Percentiles rank a stretch among this genome's conserved stretches.
These are phyloP conservation scores for Penicillium daleae DNA, from an alignment of 495 filamentous ascomycete genomes.

Conservation along the genomic window DNA sequence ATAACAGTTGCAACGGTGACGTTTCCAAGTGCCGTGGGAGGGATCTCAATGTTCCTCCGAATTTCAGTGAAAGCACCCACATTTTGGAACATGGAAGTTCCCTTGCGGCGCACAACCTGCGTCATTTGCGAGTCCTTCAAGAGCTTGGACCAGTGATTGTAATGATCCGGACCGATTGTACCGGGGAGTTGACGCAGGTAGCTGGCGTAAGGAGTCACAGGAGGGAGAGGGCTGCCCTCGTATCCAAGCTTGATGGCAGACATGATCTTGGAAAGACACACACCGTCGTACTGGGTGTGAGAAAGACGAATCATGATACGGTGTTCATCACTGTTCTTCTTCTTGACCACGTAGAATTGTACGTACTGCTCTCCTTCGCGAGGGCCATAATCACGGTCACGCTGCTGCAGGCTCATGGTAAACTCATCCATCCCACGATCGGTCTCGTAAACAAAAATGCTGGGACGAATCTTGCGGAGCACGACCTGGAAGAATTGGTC, in stretches of 20 bases:
- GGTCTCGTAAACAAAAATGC: conserved; percentile 58
- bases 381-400: conserved; percentile 53
- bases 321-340: conserved; percentile 50
- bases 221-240: conserved; percentile 47
- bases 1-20: conserved; percentile 59
- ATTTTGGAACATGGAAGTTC: conserved; percentile 44
- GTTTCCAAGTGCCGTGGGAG: conserved; percentile 47
- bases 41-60: conserved; percentile 44
- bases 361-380: conserved; percentile 66
- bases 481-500: conserved; percentile 64
- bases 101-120: conserved; percentile 42
- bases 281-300: conserved; percentile 76
- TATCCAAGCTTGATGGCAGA: conserved; percentile 57
- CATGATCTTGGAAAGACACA: conserved; percentile 67
- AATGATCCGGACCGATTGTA: conserved; percentile 55
- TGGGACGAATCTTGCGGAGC: conserved; percentile 55
- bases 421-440: conserved; percentile 57
- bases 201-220: conserved; percentile 57
- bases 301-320: conserved; percentile 70
- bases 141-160: conserved; percentile 51
- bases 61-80: conserved; percentile 43
- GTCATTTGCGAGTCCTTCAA: conserved; percentile 53
- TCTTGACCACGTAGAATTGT: conserved; percentile 61
- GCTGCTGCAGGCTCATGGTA: conserved; percentile 49
- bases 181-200: conserved; percentile 58